Evolutionary conservation across 768 basidiomycete species (phyloP), one percentile per base, ranked within the genome.

Genomic region (Calocybe indica): DNA sequence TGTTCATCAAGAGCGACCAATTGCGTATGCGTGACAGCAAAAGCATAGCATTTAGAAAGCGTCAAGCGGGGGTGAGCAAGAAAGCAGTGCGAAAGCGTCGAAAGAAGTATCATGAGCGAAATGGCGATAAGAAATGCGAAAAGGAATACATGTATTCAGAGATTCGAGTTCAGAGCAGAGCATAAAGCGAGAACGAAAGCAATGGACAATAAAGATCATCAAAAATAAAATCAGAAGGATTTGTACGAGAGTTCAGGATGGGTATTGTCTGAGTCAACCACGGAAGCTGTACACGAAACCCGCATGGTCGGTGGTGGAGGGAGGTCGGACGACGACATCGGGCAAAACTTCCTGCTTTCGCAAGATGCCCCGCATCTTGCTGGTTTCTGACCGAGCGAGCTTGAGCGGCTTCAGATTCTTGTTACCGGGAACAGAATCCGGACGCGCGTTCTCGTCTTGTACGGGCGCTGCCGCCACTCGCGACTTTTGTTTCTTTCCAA

Each of bases 321-420:
- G 82, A 7, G 82, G 80, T 13, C 82, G 71, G 45, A 85, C 71
- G 46, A 82, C 71, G 29, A 85, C 79, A 36, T 76, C 71, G 31
- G 83, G 82, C 30, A 85, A 63, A 43, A 72, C 67, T 66, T 82
- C 82, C 35, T 62, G 64, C 62, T 74, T 73, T 57, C 79, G 69
- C 52, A 83, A 71, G 47, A 72, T 55, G 40, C 76, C 82, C 46
- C 82, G 78, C 60, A 76, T 62, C 63, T 79, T 83, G 59, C 69
- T 73, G 32, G 84, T 85, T 52, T 85, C 82, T 33, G 77, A 81
- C 53, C 82, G 70, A 40, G 67, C 68, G 50, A 88, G 78, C 53
- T 69, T 76, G 55, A 85, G 64, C 51, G 80, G 74, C 71, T 76
- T 83, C 64, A 83, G 54, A 55, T 73, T 70, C 62, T 72, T 75